Evolutionary conservation across 352 stramenopile genomes (phyloP).

Genomic region (Phytopythium sindhum): DNA sequence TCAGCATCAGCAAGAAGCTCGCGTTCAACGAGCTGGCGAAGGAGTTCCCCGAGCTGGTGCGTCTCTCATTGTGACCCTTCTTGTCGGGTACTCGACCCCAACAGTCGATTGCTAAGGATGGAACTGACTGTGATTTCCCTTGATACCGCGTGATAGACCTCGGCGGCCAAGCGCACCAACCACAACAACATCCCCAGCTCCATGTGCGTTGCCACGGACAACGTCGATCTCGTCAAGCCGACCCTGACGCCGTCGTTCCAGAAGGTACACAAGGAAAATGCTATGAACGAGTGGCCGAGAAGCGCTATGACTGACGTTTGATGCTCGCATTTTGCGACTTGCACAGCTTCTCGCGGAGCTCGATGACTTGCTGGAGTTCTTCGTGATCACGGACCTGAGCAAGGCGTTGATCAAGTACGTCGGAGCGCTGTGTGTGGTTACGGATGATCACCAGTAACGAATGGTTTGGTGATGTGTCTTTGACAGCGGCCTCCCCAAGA

Average conservation of each 20-base stretch:
- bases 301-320: neutral
- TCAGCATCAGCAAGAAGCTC: conserved; percentile 71
- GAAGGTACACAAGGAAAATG: neutral
- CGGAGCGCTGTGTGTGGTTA: neutral
- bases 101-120: neutral
- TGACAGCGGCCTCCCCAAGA: conserved; percentile 58
- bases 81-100: too few species aligned
- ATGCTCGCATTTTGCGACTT: neutral
- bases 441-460: neutral
- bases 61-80: conserved; percentile 1
- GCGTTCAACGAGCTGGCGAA: conserved; percentile 68
- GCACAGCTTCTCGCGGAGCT: conserved; percentile 58
- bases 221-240: conserved; percentile 56
- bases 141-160: conserved; percentile 32
- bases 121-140: neutral
- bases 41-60: conserved; percentile 65
- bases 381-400: conserved; percentile 81
- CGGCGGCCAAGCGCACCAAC: conserved; percentile 55
- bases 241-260: conserved; percentile 27
- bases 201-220: conserved; percentile 65
- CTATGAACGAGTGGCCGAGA: neutral
- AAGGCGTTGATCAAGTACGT: conserved; percentile 55
- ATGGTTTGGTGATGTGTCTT: conserved; percentile 2
- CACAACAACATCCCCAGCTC: conserved; percentile 54
- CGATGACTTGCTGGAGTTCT: conserved; percentile 67